Conservation (phyloP, 768 basidiomycete species). For the Mycena crocata region DNA sequence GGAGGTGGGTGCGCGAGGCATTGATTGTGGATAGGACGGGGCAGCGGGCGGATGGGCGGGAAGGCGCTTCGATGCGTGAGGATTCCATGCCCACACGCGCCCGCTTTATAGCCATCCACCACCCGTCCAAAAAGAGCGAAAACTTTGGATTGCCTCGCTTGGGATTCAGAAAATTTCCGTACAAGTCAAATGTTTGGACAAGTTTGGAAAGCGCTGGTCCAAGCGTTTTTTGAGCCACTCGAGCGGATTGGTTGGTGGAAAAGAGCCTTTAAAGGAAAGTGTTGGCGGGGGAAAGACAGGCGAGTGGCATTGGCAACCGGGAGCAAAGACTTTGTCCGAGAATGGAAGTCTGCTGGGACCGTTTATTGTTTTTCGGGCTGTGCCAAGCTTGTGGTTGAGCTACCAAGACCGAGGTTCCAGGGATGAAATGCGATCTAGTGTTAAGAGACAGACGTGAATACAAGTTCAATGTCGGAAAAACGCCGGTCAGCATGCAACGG, state of each 20-base stretch:
- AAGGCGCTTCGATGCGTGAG: constrained; percentile 14
- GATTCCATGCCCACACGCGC: neutral
- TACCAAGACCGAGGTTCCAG: too few relatives aligned
- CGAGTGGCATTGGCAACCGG: constrained; percentile 17
- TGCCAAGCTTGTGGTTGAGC: neutral
- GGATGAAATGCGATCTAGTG: too few relatives aligned
- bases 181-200: constrained; percentile 27
- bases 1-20: constrained; percentile 23
- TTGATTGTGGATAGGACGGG: neutral
- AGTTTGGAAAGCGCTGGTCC: constrained; percentile 19
- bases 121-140: neutral
- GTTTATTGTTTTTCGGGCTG: constrained; percentile 24
- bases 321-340: constrained; percentile 18
- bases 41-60: neutral
- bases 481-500: too few relatives aligned
- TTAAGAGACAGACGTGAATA: too few relatives aligned
- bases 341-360: constrained; percentile 21
- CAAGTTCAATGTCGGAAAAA: too few relatives aligned
- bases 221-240: constrained; percentile 29
- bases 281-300: neutral
- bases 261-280: constrained; percentile 25
- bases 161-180: constrained; percentile 9
- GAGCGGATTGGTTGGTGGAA: constrained; percentile 18
- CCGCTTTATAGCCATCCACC: constrained; percentile 25
- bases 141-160: constrained; percentile 23